phyloP scores from a whole-genome alignment of 495 filamentous ascomycete genomes.

The Tuber aestivum region DNA sequence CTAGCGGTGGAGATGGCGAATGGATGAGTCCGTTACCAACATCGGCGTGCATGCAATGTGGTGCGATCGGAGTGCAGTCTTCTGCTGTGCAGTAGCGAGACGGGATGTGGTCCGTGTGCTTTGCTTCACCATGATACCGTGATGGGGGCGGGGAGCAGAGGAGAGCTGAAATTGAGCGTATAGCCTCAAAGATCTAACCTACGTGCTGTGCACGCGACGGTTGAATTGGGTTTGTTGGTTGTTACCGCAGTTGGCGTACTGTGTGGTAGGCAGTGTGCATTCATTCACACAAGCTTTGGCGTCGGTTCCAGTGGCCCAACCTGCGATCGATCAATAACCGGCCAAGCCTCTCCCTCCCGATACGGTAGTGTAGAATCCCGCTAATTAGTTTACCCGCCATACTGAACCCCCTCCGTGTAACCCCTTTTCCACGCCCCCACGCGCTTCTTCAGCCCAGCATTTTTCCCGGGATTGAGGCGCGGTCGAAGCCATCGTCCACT shows the following conservation, averaged over 20 bases:
- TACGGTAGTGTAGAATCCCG: not conserved
- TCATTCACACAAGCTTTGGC: not conserved
- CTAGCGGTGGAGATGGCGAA: not conserved
- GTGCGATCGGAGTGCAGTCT: not conserved
- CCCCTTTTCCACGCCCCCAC: not conserved
- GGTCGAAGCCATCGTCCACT: not conserved
- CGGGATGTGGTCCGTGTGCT: conserved; percentile 1
- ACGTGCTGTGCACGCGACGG: not conserved
- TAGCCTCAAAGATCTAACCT: not conserved
- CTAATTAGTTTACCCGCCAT: no score
- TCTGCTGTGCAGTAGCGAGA: not conserved
- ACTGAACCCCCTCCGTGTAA: not conserved
- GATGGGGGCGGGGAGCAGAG: not conserved
- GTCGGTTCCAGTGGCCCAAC: not conserved
- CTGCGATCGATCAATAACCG: not conserved
- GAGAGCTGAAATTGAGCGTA: not conserved
- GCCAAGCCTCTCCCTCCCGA: not conserved
- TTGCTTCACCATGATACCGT: not conserved
- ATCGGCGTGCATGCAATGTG: not conserved
- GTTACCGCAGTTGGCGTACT: not conserved
- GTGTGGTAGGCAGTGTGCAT: not conserved
- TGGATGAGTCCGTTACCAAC: not conserved
- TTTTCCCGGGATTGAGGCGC: not conserved
- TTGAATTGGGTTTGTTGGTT: not conserved
- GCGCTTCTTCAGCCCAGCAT: not conserved